Conservation (phyloP, 148 eudicot genomes). For the Diospyros lotus region DNA sequence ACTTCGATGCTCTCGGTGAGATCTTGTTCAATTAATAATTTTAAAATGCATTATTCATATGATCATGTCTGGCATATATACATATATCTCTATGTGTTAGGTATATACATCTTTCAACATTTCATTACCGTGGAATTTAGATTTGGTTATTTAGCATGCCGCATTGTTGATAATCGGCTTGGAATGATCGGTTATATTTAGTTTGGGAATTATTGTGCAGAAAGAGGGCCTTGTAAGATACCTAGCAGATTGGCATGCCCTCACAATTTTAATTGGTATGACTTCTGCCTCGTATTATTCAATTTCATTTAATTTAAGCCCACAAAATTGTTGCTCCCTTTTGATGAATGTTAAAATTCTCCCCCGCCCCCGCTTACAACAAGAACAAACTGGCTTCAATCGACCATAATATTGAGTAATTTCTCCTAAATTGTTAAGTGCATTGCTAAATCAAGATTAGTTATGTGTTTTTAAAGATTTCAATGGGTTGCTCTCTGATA, state of each 20-base stretch:
- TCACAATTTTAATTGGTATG: background rate
- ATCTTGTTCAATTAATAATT: background rate
- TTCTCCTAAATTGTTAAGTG: background rate
- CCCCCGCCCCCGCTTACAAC: background rate
- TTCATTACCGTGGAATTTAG: background rate
- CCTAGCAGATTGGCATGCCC: background rate
- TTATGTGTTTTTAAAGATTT: slow-evolving; percentile 2
- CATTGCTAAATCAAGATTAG: background rate
- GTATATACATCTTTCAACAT: background rate
- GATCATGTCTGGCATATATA: no score
- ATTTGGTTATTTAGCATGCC: background rate
- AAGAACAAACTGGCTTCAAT: background rate
- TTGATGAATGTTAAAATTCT: background rate
- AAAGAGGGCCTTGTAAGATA: background rate
- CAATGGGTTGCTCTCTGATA: background rate
- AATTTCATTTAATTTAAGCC: background rate
- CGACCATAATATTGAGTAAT: background rate
- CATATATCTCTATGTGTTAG: background rate
- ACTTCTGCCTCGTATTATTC: background rate
- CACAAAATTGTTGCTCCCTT: background rate
- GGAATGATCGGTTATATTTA: background rate
- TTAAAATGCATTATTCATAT: background rate
- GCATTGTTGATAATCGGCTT: background rate
- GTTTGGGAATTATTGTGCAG: background rate
- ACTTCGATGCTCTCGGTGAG: slow-evolving; percentile 6